Conservation (phyloP, 1,139 yeast genomes). For the Nadsonia starkeyi-henricii region DNA sequence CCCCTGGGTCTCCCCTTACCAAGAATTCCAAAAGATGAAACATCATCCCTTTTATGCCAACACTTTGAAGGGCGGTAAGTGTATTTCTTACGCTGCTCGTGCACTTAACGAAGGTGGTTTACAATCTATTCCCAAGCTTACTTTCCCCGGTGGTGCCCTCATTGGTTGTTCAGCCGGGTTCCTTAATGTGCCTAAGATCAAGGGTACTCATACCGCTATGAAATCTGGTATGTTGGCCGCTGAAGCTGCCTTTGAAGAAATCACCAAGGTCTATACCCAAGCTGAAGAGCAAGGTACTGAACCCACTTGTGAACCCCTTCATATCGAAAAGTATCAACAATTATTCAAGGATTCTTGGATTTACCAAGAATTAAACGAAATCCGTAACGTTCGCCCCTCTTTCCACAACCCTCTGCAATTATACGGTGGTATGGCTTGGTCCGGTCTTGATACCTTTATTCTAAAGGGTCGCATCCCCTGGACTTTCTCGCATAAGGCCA, state of each 20-base stretch:
- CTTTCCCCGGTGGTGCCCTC: conserved; percentile 90
- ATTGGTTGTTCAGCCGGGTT: conserved; percentile 96
- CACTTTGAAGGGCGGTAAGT: conserved; percentile 74
- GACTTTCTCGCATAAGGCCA: conserved; percentile 59
- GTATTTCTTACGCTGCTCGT: conserved; percentile 88
- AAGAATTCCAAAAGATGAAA: conserved; percentile 90
- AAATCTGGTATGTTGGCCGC: conserved; percentile 93
- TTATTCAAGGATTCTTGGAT: conserved; percentile 73
- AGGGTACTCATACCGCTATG: conserved; percentile 97
- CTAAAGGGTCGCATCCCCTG: conserved; percentile 74
- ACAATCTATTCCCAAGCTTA: conserved; percentile 77
- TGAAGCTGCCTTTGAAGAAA: conserved; percentile 53
- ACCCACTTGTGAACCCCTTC: conserved; percentile 28
- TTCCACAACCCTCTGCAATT: conserved; percentile 61
- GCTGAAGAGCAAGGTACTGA: conserved; percentile 31
- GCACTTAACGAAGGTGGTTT: conserved; percentile 93
- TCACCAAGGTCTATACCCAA: conserved; percentile 20
- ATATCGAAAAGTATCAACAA: conserved; percentile 44
- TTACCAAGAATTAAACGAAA: conserved; percentile 60
- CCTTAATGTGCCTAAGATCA: conserved; percentile 90
- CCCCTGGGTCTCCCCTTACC: conserved; percentile 90
- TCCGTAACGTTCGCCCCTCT: conserved; percentile 85
- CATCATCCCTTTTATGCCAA: conserved; percentile 74
- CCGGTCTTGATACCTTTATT: conserved; percentile 73
- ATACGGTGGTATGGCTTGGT: conserved; percentile 65